Evolutionary conservation across 352 stramenopile genomes (phyloP), one percentile per base, ranked within the genome.

Genomic region (Elongisporangium anandrum): DNA sequence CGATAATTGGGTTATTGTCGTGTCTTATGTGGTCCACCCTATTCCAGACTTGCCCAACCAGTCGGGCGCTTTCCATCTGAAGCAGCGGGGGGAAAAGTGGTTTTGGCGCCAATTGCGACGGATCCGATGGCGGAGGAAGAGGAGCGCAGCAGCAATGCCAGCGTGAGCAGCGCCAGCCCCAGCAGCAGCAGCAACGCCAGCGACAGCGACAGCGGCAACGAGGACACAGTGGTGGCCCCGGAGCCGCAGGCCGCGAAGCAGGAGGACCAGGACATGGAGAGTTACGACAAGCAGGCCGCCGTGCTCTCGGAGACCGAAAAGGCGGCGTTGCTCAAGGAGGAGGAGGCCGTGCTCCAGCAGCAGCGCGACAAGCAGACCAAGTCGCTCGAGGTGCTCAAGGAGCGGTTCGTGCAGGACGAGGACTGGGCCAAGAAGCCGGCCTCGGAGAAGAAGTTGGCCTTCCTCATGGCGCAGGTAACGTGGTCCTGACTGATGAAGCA

Each of bases 281-380:
- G 54, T 39, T 73, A 74, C n/a, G 70, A 76, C 39, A 50, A 56
- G 16, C 73, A 73, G 57, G 68, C 59, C 70, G 56, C 68, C 50
- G 63, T 77, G 19, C 58, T 94, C 20, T 87, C 84, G 21, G 61
- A 60, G 9, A 81, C 81, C 39, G 81, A 95, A 62, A 76, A 81
- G 23, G 78, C 71, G 7, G 71, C 71, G 29, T 62, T 95, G 17
- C 68, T 79, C 19, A 55, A 68, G 39, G 86, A 95, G 57, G 86
- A 95, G 57, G 86, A 90, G 47, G 50, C 54, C 10, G 81, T 90
- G 20, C 63, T 91, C 1, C 71, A 80, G 57, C 77, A 90, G n/a
- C 86, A 95, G 62, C 82, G 85, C 54, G 82, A 92, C 57, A 77
- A 72, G 39, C 86, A 95, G 66, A 73, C 45, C 67, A 89, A 92